Base-by-base conservation (phyloP, 805 yeast species). In the Lachancea thermotolerans region DNA sequence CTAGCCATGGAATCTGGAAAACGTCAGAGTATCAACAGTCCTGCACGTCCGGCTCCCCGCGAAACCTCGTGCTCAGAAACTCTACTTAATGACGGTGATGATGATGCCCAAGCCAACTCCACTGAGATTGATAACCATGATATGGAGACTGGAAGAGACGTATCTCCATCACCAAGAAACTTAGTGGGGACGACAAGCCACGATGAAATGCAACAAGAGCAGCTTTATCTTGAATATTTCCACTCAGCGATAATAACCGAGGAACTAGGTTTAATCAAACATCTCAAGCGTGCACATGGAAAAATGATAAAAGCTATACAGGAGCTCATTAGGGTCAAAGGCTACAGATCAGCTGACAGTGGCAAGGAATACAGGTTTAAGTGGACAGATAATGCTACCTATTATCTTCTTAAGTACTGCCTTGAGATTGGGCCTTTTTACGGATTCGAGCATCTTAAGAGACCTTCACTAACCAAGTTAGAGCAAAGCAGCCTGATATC, bases 341-440 rank as follows among this genome's bases (percentile, higher is more conserved):
- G 33, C 35, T 38, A 38, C 25, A 38, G 28, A 30, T 27, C 41
- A 29, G 30, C 41, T 10, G 41, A 38, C 27, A 18, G 28, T 29
- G 41, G 41, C 17, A 38, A 38, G 14, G 41, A 38, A 21, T 38
- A 27, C 16, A 29, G 35, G 41, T 38, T 29, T 14, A 38, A 29
- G 16, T 38, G 35, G 41, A 30, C 30, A 10, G 32, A 38, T 18
- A 18, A 29, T 16, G 11, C 41, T n/a, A 29, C 34, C n/a, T 38
- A 38, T 17, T 29, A 29, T 29, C 28, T 38, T 10, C 25, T 30
- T 5, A 28, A 30, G 15, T 29, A 38, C 35, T 38, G 41, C 17
- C 28, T 27, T 27, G 41, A 38, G 35, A 30, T 38, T 29, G 41
- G 41, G 21, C 41, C 41, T 29, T 38, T 38, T 38, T 29, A 27